These are phyloP conservation scores for Monosporozyma siamensis DNA, from an alignment of 805 yeast species.

Conservation along the genomic window DNA sequence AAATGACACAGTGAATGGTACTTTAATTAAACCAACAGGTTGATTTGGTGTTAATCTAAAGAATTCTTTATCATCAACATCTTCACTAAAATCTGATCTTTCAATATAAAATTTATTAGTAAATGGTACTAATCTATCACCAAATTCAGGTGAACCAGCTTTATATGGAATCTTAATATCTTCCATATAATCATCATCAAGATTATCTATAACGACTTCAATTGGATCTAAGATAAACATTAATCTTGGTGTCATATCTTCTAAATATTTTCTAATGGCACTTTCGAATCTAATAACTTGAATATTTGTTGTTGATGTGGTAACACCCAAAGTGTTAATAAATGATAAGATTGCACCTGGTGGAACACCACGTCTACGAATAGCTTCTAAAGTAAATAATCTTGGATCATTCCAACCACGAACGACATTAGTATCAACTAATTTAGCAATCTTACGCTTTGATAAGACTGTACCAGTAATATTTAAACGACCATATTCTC, in stretches of 20 bases:
- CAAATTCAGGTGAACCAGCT: slow-evolving; percentile 73
- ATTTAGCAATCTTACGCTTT: slow-evolving; percentile 89
- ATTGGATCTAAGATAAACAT: slow-evolving; percentile 90
- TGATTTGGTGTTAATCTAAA: slow-evolving; percentile 91
- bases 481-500: slow-evolving; percentile 95
- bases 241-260: slow-evolving; percentile 84
- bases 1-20: slow-evolving; percentile 73
- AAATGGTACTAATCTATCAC: slow-evolving; percentile 67
- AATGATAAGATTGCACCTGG: slow-evolving; percentile 95
- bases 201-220: slow-evolving; percentile 71
- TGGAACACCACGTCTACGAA: slow-evolving; percentile 95
- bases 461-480: slow-evolving; percentile 90
- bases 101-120: slow-evolving; percentile 77
- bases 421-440: slow-evolving; percentile 72
- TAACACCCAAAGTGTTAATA: slow-evolving; percentile 92
- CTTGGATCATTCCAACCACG: slow-evolving; percentile 99
- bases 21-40: slow-evolving; percentile 88
- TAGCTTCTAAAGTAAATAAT: slow-evolving; percentile 85
- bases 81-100: slow-evolving; percentile 74
- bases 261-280: slow-evolving; percentile 79
- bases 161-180: slow-evolving; percentile 74
- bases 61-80: slow-evolving; percentile 51
- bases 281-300: slow-evolving; percentile 85
- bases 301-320: slow-evolving; percentile 85
- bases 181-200: slow-evolving; percentile 66